Evolutionary conservation across 192 early-diverging fungal species (phyloP).

Genomic region (Backusella liffmaniae): DNA sequence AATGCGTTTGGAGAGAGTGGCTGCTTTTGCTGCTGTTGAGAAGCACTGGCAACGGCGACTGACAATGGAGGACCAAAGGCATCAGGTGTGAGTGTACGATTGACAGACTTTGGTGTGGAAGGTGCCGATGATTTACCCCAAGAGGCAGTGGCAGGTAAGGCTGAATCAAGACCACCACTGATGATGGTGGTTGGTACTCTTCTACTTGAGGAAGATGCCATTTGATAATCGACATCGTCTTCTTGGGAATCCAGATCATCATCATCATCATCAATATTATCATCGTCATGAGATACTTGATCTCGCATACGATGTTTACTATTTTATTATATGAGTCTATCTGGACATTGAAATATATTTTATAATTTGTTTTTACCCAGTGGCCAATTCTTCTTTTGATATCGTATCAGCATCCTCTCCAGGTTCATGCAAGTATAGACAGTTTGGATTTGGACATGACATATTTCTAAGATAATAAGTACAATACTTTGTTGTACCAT

Average conservation of each 20-base stretch:
- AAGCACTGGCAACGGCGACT: constrained; percentile 16
- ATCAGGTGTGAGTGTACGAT: constrained; percentile 14
- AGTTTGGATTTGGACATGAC: constrained; percentile 90
- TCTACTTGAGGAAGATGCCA: neutral
- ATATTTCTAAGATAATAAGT: constrained; percentile 91
- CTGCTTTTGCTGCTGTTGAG: constrained; percentile 27
- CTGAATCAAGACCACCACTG: constrained; percentile 27
- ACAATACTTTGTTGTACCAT: constrained; percentile 99
- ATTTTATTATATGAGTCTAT: neutral
- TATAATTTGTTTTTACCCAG: constrained; percentile 45
- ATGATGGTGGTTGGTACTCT: neutral
- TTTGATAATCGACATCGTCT: neutral
- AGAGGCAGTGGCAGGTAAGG: constrained; percentile 58
- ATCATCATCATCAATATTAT: constrained; percentile 3
- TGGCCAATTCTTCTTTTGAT: constrained; percentile 85
- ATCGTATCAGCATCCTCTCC: constrained; percentile 93
- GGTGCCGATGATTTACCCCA: constrained; percentile 49
- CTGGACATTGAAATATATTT: neutral
- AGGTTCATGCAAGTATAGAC: constrained; percentile 93
- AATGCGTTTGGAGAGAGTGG: constrained; percentile 7
- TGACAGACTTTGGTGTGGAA: constrained; percentile 27
- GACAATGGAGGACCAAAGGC: constrained; percentile 39
- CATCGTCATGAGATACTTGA: constrained; percentile 31
- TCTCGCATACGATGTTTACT: constrained; percentile 52
- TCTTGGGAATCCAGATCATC: neutral